Base-by-base conservation (phyloP, 495 filamentous ascomycete genomes). In the Xylaria grammica region DNA sequence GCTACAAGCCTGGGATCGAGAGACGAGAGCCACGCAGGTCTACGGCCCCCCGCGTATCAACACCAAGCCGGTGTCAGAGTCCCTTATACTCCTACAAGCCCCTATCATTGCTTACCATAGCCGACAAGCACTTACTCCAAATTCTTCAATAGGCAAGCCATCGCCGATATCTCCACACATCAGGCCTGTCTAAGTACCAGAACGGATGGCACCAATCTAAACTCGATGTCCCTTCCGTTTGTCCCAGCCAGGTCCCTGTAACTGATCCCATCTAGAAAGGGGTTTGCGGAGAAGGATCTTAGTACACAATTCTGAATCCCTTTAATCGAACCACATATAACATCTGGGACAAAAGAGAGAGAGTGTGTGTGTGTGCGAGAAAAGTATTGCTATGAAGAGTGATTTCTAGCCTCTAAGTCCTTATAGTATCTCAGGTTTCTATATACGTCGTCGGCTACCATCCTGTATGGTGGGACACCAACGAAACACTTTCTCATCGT, bases 161-260 rank as follows among this genome's bases (percentile, higher is more conserved):
- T 79, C 5, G 67, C 75, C 58, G 69, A 74, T 36, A 67, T 74
- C 22, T 65, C 78, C 8, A 76, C 74, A 11, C 76, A 78, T 27
- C 45, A 77, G 32, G 62, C 53, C 20, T 75, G 78, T 60, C 76
- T 77, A 36, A 62, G 65, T 24, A 68, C 78, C 24, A 78, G 78
- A 59, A 75, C 67, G 10, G 66, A 66, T 44, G 69, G 67, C 20
- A 70, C 67, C 17, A 36, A 66, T 13, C 42, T 60, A 10, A 54
- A 65, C 19, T 70, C 66, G 17, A 68, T 67, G 36, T 61, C 65
- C 11, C 68, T 77, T 10, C 76, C 77, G 1, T 74, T 79, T 62
- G 69, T 72, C 59, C 73, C 71, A 3, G 48, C 69, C 3, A 74
- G 54, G 2, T 58, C 75, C 1, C 55, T 79, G 7, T 74, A 75